These are phyloP conservation scores for Cutaneotrichosporon mucoides DNA, from an alignment of 1,284 basidiomycete species.

Conservation along the genomic window DNA sequence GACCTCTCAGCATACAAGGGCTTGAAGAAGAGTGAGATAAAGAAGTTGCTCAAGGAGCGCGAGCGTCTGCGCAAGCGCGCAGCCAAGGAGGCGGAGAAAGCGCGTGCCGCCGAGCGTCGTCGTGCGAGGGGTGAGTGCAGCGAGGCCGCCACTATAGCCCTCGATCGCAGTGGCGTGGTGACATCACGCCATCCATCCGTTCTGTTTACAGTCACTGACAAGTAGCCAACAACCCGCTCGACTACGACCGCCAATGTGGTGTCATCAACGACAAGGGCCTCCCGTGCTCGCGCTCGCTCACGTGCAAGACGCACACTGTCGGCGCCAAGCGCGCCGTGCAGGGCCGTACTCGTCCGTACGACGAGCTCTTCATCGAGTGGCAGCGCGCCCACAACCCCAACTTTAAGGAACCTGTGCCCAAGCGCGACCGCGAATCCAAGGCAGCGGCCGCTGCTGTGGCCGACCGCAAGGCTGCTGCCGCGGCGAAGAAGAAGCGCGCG, in stretches of 20 bases:
- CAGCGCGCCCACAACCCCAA: slow-evolving; percentile 88
- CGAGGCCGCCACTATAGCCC: neutral
- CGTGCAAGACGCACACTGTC: slow-evolving; percentile 98
- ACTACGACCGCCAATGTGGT: slow-evolving; percentile 91
- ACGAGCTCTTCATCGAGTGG: slow-evolving; percentile 87
- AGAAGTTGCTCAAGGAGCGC: slow-evolving; percentile 40
- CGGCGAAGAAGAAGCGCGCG: slow-evolving; percentile 33
- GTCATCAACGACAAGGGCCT: slow-evolving; percentile 95
- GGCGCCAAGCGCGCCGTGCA: slow-evolving; percentile 89
- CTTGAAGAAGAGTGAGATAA: slow-evolving; percentile 41
- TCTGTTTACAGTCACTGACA: neutral
- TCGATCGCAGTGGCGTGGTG: too few relatives aligned
- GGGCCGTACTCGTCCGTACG: slow-evolving; percentile 79
- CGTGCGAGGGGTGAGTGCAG: slow-evolving; percentile 59
- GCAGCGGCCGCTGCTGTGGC: slow-evolving; percentile 11
- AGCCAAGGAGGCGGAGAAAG: slow-evolving; percentile 55
- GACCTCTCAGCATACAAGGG: slow-evolving; percentile 27
- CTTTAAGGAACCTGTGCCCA: slow-evolving; percentile 84
- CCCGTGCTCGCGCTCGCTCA: slow-evolving; percentile 92
- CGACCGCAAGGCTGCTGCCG: slow-evolving; percentile 49
- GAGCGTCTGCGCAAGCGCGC: slow-evolving; percentile 61
- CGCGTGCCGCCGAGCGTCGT: slow-evolving; percentile 59
- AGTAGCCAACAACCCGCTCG: slow-evolving; percentile 60
- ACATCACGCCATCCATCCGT: too few relatives aligned
- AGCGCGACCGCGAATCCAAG: slow-evolving; percentile 26